Conservation (phyloP, 768 basidiomycete species). For the Mycena vitilis region DNA sequence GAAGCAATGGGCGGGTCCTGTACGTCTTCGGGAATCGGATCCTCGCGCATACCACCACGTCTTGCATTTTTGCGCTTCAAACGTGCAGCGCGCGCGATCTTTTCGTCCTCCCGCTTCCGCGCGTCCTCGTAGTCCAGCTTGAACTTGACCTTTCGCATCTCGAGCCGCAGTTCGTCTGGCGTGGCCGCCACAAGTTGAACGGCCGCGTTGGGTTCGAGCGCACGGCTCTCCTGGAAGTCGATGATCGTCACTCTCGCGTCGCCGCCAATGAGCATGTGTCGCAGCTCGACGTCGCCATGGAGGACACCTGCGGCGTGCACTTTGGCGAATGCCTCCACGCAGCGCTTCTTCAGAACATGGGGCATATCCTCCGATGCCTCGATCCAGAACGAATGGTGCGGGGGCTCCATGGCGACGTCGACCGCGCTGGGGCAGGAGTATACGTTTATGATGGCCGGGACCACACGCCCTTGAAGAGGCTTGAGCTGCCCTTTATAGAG, state of each 20-base stretch:
- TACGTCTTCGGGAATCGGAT: conserved; percentile 52
- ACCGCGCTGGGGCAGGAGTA: conserved; percentile 52
- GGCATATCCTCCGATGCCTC: conserved; percentile 72
- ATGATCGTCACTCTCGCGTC: conserved; percentile 65
- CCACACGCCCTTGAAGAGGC: conserved; percentile 62
- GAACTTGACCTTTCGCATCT: conserved; percentile 68
- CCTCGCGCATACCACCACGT: neutral
- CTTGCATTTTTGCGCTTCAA: conserved; percentile 21
- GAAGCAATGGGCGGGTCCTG: conserved; percentile 77
- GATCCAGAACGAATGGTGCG: conserved; percentile 71
- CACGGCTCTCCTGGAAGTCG: conserved; percentile 61
- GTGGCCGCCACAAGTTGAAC: conserved; percentile 52
- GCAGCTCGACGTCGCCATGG: conserved; percentile 60
- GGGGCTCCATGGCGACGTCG: conserved; percentile 63
- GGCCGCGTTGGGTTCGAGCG: conserved; percentile 39
- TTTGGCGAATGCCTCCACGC: conserved; percentile 61
- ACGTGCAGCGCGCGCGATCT: conserved; percentile 27
- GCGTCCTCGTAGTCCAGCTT: conserved; percentile 57
- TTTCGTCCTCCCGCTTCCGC: conserved; percentile 32
- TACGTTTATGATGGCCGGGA: conserved; percentile 66
- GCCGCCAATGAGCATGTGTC: conserved; percentile 66
- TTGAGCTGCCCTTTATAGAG: conserved; percentile 63
- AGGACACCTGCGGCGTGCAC: conserved; percentile 60
- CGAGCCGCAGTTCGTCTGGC: conserved; percentile 56
- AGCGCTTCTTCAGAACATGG: conserved; percentile 60